These are phyloP conservation scores for Dioscorea alata DNA, from an alignment of 106 monocot species.

Conservation along the genomic window DNA sequence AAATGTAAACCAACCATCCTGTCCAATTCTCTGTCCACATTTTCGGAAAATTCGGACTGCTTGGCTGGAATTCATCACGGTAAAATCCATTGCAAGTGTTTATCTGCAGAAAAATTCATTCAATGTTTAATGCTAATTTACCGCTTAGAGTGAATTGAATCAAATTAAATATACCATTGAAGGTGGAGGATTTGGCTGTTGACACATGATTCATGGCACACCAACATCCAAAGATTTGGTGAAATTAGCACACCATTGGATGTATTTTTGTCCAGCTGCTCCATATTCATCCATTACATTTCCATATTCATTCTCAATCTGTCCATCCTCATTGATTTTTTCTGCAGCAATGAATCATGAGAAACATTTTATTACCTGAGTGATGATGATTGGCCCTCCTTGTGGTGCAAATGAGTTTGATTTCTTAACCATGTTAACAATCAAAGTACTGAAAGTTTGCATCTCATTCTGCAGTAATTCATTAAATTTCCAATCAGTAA, in stretches of 20 bases:
- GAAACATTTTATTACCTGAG: constrained; percentile 27
- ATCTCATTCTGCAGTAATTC: constrained; percentile 25
- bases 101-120: constrained; percentile 8
- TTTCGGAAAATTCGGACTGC: constrained; percentile 16
- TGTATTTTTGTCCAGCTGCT: constrained; percentile 20
- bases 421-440: constrained; percentile 35
- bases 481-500: no score
- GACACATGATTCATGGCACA: constrained; percentile 66
- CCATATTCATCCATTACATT: constrained; percentile 18
- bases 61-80: constrained; percentile 16
- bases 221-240: constrained; percentile 23
- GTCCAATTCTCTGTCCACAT: constrained; percentile 42
- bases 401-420: constrained; percentile 33
- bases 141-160: background rate
- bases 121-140: background rate
- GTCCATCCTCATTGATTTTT: background rate
- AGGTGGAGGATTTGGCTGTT: constrained; percentile 40
- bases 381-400: constrained; percentile 57
- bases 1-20: constrained; percentile 23
- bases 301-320: constrained; percentile 64
- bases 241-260: constrained; percentile 31
- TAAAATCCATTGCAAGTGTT: constrained; percentile 46
- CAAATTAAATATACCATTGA: constrained; percentile 28
- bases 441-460: constrained; percentile 40
- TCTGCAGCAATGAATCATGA: no score